A percentile compares a stretch with the other conserved stretches of the same genome.
phyloP scores from a whole-genome alignment of 2,329 filamentous ascomycete species.

The Cladophialophora yegresii region DNA sequence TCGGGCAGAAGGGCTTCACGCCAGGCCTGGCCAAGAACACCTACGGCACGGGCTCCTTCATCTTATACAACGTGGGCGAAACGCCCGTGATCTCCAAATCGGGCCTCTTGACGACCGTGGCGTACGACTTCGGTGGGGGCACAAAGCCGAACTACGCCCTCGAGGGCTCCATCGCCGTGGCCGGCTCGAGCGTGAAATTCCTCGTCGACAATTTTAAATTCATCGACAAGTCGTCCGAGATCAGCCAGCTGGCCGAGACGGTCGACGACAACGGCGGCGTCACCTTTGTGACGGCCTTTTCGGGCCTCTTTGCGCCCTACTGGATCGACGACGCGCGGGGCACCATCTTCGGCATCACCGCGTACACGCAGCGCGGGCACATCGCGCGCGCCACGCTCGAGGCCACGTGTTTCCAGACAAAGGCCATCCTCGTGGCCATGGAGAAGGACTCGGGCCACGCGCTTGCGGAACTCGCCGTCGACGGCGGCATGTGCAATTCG shows the following conservation, averaged over 20 bases:
- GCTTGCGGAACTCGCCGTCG: constrained; percentile 74
- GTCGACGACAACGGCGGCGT: constrained; percentile 79
- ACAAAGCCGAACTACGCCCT: constrained; percentile 74
- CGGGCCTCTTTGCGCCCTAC: constrained; percentile 86
- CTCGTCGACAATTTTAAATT: constrained; percentile 67
- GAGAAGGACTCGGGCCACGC: constrained; percentile 77
- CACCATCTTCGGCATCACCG: constrained; percentile 82
- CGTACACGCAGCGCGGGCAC: constrained; percentile 81
- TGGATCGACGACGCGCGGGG: constrained; percentile 94
- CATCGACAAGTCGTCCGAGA: constrained; percentile 62
- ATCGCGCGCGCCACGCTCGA: constrained; percentile 87
- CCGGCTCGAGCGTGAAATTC: constrained; percentile 78
- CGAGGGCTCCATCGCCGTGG: constrained; percentile 81
- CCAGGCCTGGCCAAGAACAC: constrained; percentile 87
- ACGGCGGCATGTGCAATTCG: constrained; percentile 86
- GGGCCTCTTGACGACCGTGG: constrained; percentile 81
- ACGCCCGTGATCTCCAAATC: constrained; percentile 83
- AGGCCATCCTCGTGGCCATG: constrained; percentile 90
- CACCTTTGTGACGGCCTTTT: constrained; percentile 86
- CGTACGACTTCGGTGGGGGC: constrained; percentile 74
- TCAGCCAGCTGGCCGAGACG: constrained; percentile 64
- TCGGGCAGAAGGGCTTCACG: constrained; percentile 81
- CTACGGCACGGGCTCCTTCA: constrained; percentile 85
- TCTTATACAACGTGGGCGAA: constrained; percentile 83
- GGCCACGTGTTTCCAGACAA: constrained; percentile 89